These are phyloP conservation scores for Botrytis squamosa DNA, from an alignment of 2,329 filamentous ascomycete species.

Conservation along the genomic window DNA sequence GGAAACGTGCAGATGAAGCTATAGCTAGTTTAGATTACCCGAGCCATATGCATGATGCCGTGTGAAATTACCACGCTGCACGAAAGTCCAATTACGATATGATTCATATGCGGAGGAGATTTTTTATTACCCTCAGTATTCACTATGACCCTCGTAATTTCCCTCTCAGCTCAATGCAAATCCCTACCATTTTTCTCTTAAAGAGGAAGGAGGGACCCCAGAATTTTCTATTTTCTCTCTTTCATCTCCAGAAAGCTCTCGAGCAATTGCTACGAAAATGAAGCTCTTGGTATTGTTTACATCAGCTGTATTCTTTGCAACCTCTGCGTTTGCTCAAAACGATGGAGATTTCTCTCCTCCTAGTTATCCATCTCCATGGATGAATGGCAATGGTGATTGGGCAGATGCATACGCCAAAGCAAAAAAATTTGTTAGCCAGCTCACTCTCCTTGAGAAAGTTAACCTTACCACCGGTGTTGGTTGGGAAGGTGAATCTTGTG, in stretches of 20 bases:
- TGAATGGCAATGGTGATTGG: constrained; percentile 50
- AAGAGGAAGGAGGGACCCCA: background rate
- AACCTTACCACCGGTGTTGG: constrained; percentile 85
- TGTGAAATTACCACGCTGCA: constrained; percentile 5
- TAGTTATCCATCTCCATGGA: constrained; percentile 40
- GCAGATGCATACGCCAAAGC: constrained; percentile 69
- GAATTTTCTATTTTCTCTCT: background rate
- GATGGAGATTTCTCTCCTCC: constrained; percentile 35
- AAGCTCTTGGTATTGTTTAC: constrained; percentile 27
- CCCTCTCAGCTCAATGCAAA: background rate
- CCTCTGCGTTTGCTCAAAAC: constrained; percentile 30
- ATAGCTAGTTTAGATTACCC: constrained; percentile 11
- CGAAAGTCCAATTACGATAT: background rate
- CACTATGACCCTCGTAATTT: background rate
- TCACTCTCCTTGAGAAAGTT: constrained; percentile 83
- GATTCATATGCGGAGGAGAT: background rate
- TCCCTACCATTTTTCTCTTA: background rate
- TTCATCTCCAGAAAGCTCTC: background rate
- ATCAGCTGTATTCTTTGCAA: constrained; percentile 26
- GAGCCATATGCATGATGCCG: constrained; percentile 18
- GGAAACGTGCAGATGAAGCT: background rate
- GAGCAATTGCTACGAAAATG: constrained; percentile 26
- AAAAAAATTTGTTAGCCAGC: constrained; percentile 63
- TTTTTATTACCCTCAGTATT: background rate
- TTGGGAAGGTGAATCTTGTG: constrained; percentile 38